Conservation (phyloP, 2,329 filamentous ascomycete species). For the Lojkania enalia region DNA sequence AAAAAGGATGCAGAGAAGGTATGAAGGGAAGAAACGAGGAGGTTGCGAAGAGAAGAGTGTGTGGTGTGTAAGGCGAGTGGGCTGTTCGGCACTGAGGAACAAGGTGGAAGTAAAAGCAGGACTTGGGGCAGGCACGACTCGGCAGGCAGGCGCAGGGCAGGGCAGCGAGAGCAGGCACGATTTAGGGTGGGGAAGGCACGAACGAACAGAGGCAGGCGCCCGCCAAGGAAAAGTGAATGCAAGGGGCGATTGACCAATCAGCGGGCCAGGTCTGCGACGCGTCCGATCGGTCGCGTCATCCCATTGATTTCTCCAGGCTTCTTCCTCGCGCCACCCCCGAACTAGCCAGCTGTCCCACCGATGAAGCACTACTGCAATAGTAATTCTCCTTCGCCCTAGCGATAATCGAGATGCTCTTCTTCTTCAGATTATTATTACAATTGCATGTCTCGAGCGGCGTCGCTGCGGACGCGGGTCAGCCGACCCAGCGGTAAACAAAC, state of each 20-base stretch:
- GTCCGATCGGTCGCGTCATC: constrained; percentile 14
- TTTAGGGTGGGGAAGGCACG: not conserved
- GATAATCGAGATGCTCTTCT: no score
- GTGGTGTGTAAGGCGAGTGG: not conserved
- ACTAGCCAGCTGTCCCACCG: constrained; percentile 27
- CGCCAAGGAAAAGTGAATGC: constrained; percentile 16
- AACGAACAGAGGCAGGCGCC: not conserved
- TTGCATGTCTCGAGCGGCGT: not conserved
- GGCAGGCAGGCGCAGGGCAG: no score
- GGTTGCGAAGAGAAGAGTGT: not conserved
- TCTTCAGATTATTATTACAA: no score
- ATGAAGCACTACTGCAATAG: no score
- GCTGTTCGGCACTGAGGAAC: not conserved
- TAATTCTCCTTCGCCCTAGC: no score
- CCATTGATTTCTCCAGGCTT: not conserved
- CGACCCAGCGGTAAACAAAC: not conserved
- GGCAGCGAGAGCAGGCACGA: not conserved
- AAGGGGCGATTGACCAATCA: constrained; percentile 33
- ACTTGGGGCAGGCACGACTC: not conserved
- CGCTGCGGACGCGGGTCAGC: not conserved
- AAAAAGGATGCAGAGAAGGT: not conserved
- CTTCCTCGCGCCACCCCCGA: constrained; percentile 2
- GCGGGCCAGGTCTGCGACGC: constrained; percentile 13
- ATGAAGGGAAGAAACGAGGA: constrained; percentile 1
- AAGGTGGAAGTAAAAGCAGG: no score